Base-by-base conservation (phyloP, 129 eudicot species). In the Escallonia herrerae region DNA sequence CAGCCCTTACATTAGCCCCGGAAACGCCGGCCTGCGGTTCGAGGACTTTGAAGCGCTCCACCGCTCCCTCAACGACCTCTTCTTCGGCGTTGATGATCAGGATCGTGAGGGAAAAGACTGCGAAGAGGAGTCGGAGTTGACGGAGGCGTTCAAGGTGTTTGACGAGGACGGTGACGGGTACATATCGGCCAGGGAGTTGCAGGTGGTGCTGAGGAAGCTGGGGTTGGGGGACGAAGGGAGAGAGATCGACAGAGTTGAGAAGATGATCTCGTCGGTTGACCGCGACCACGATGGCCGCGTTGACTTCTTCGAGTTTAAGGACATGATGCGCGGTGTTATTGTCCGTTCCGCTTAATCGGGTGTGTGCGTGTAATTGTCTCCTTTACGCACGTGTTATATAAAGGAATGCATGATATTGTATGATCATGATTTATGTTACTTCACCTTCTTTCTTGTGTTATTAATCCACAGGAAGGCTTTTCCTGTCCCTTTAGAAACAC, bases 161-260 rank as follows among this genome's bases (percentile, higher is more conserved):
- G 89, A 88, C 45, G 95, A 84, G 66, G 86, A 84, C 6, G 91
- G 95, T 3, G 95, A 88, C 60, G 95, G 95, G 1, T 88, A 56
- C 67, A 88, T 88, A 46, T 88, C 91, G 2, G 95, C 95, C 0
- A 77, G 49, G 65, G 95, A 88, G 68, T 65, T 88, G 77, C 95
- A 88, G 57, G 79, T 60, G 14, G 89, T 88, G 13, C 76, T 88
- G 6, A 74, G 73, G 45, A 88, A 88, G 45, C 70, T 88, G 8
- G 95, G 95, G 8, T 74, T 88, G 53, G 33, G 33, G 33, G 75
- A 69, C 4, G 91, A 84, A 58, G 86, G 84, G 0, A 60, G 71
- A 5, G 89, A 84, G 67, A 54, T 88, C 51, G 84, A 80, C 7
- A 70, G 83, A 47, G 91, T 88, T 6, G 86, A 84, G 82, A 69